Evolutionary conservation across 176 grass and related monocot species (phyloP), one percentile per base, ranked within the genome.

Genomic region (Rhynchospora tenuis): DNA sequence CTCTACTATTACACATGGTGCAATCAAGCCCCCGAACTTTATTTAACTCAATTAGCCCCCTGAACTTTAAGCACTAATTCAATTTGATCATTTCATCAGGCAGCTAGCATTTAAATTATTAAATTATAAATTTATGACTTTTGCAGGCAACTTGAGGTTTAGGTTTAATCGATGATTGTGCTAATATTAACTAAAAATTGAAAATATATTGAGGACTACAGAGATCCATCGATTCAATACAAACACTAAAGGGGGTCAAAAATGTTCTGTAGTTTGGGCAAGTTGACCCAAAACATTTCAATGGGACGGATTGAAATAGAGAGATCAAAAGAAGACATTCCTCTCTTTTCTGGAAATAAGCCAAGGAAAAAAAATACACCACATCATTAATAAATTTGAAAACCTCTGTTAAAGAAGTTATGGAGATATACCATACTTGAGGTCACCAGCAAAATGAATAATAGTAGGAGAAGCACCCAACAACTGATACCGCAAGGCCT

Each of bases 361-460:
- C 26, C 15, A 66, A 66, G 17, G 5, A 20, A 8, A 22, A 31
- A 57, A 22, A 29, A 78, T 56, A 12, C 14, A 77, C 27, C 6
- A 38, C 0, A n/a, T 38, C 50, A 58, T 42, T 38, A 38, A 38
- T 38, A 38, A 38, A 38, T 38, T 80, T 59, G 15, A 16, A 80
- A 60, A 81, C 10, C 19, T 46, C 23, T 19, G 14, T 61, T 9
- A 64, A 63, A 63, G 9, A 62, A 46, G 54, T 22, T 48, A 82
- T 26, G 31, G 28, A 81, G 59, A 59, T 46, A 78, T 93, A 98
- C 89, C 93, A 48, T 95, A 98, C 88, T 98, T 98, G 43, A 98
- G 85, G 84, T 98, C 89, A 6, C 93, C 93, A 52, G 91, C 89
- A 80, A 98, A 98, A 90, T 95, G 89, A 64, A 98, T 91, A 77